Evolutionary conservation across 2,329 filamentous ascomycete species (phyloP).

Genomic region (Triangularia setosa): DNA sequence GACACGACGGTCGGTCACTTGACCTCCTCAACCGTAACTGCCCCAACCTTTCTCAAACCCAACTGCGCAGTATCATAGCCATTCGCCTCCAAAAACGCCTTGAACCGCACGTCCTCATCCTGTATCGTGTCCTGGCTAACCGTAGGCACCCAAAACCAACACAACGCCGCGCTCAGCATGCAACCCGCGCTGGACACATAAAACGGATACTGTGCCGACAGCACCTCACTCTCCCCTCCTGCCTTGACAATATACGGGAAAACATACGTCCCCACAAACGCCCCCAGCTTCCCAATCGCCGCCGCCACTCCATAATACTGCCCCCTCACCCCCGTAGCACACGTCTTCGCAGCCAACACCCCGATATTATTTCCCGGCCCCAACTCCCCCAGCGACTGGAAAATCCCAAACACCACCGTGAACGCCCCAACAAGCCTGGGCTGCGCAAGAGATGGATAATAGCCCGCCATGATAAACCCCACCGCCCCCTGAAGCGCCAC

Average conservation of each 20-base stretch:
- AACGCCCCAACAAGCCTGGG: constrained; percentile 68
- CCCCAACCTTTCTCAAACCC: constrained; percentile 37
- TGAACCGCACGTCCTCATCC: constrained; percentile 71
- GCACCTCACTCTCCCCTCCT: constrained; percentile 48
- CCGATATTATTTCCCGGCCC: constrained; percentile 92
- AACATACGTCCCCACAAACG: constrained; percentile 81
- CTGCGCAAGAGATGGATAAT: constrained; percentile 66
- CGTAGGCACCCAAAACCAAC: constrained; percentile 65
- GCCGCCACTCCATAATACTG: constrained; percentile 71
- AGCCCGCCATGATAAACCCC: constrained; percentile 84
- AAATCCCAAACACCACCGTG: constrained; percentile 75
- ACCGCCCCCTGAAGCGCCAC: constrained; percentile 70
- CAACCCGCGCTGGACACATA: constrained; percentile 78
- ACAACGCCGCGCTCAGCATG: constrained; percentile 66
- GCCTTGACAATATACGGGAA: constrained; percentile 69
- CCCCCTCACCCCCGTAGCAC: constrained; percentile 81
- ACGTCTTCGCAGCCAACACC: constrained; percentile 80
- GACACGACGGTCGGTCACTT: no score
- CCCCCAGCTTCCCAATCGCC: constrained; percentile 70
- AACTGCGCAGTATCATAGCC: constrained; percentile 69
- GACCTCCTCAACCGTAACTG: constrained; percentile 9
- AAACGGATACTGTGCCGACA: constrained; percentile 79
- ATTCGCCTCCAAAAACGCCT: constrained; percentile 65
- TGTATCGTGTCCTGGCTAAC: constrained; percentile 85
- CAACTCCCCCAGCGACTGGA: constrained; percentile 72